A percentile compares a stretch with the other conserved stretches of the same genome.
Conservation (phyloP, 176 grass and related monocot genomes). For the Carex kokanica region DNA sequence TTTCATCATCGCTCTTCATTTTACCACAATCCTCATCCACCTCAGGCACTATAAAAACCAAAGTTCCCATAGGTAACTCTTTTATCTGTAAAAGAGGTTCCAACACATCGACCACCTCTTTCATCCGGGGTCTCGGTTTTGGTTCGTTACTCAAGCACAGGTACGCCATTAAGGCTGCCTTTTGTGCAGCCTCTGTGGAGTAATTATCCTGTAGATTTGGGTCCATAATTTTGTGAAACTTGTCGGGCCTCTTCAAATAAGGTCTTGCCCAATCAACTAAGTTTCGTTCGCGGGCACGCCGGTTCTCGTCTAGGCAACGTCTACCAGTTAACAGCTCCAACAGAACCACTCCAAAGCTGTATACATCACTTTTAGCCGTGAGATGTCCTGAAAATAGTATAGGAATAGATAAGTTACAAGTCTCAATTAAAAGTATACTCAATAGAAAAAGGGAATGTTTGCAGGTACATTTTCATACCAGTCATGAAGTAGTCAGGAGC, state of each 20-base stretch:
- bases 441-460: neutral
- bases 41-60: conserved; percentile 50
- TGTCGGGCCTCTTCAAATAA: conserved; percentile 55
- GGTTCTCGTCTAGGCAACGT: conserved; percentile 49
- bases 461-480: conserved; percentile 19
- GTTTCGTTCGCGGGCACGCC: conserved; percentile 54
- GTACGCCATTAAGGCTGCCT: conserved; percentile 57
- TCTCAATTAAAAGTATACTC: neutral
- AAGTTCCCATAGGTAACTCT: conserved; percentile 56
- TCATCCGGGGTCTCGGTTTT: conserved; percentile 58
- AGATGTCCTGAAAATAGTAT: conserved; percentile 53
- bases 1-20: neutral
- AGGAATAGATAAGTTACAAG: neutral
- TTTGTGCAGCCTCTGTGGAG: conserved; percentile 49
- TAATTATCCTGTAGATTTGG: conserved; percentile 49
- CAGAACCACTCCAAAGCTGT: conserved; percentile 85
- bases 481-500: conserved; percentile 91
- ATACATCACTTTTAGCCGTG: conserved; percentile 86
- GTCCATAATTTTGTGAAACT: conserved; percentile 76
- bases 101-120: conserved; percentile 63
- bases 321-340: conserved; percentile 76
- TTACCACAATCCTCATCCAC: neutral
- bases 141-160: conserved; percentile 62
- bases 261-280: conserved; percentile 88
- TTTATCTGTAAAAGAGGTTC: conserved; percentile 67